These are phyloP conservation scores for Pleurotus pulmonarius DNA, from an alignment of 768 basidiomycete genomes.

Conservation along the genomic window DNA sequence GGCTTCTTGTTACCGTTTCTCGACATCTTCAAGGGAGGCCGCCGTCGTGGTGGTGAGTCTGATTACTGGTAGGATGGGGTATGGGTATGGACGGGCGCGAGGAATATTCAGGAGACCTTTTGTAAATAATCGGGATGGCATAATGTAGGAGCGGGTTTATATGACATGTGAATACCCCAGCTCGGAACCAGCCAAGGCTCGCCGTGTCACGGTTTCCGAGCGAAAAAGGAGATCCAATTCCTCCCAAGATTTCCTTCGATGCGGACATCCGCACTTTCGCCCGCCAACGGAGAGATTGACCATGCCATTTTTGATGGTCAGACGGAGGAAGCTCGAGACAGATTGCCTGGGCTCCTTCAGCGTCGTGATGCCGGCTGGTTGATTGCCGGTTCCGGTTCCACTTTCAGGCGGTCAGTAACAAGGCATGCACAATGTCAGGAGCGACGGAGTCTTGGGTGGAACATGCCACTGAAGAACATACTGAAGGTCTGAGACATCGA, in stretches of 20 bases:
- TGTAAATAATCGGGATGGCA: conserved; percentile 1
- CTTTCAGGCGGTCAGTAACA: no score
- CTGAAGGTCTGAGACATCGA: no score
- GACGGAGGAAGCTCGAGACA: background rate
- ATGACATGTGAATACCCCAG: conserved; percentile 2
- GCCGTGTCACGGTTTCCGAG: background rate
- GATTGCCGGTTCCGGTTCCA: no score
- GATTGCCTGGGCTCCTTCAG: no score
- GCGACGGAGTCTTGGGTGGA: no score
- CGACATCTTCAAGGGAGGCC: conserved; percentile 35
- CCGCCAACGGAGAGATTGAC: background rate
- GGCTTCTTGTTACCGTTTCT: conserved; percentile 64
- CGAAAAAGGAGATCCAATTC: background rate
- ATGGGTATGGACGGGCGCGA: background rate
- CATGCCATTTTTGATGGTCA: background rate
- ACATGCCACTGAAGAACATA: no score
- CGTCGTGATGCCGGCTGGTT: no score
- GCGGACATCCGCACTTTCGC: conserved; percentile 8
- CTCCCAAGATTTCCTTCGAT: background rate
- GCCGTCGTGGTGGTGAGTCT: background rate
- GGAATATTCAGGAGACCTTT: background rate
- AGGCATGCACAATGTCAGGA: no score
- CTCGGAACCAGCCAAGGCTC: conserved; percentile 3
- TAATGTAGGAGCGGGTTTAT: conserved; percentile 1
- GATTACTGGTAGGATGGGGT: background rate